Evolutionary conservation across 371 early-diverging fungal species (phyloP), one percentile per base, ranked within the genome.

Genomic region (Dinochytrium kinnereticum): DNA sequence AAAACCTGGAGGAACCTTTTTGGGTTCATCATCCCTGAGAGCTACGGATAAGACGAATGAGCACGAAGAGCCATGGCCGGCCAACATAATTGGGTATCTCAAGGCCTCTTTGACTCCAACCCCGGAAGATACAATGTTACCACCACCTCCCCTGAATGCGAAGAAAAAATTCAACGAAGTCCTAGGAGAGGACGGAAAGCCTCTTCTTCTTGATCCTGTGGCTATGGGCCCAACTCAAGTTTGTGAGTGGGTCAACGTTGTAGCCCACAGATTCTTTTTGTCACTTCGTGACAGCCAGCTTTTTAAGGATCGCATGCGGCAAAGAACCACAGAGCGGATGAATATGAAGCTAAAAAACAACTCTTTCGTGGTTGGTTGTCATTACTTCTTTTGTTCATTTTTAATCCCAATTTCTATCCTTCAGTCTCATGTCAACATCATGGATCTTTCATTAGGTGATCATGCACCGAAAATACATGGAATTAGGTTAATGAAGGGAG

Each of bases 381-480:
- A 1, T 0, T 28, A n/a, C n/a, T n/a, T n/a, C n/a, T n/a, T n/a
- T n/a, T n/a, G n/a, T n/a, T n/a, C n/a, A n/a, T n/a, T n/a, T n/a
- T n/a, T n/a, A n/a, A n/a, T n/a, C n/a, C n/a, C 28, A 10, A 50
- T 39, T 19, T 17, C 28, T 13, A 30, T 7, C 44, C 24, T 7
- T 15, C 34, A 81, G 85, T 78, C 81, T 0, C 80, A 80, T 38
- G 79, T 86, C 39, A 64, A 76, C 53, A 75, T 86, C 10, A 73
- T 72, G 28, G 85, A 85, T 69, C 57, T 86, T 26, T 59, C 59
- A 0, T 70, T 84, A n/a, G 87, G 87, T 0, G 85, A 84, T n/a
- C 50, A 83, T 67, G 76, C 82, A 5, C 87, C 87, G 2, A 72
- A 68, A 24, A 69, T 86, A 39, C 73, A 73, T 51, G 82, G 82